phyloP scores from a whole-genome alignment of 2,329 filamentous ascomycete genomes.

The Aspergillus sp. region DNA sequence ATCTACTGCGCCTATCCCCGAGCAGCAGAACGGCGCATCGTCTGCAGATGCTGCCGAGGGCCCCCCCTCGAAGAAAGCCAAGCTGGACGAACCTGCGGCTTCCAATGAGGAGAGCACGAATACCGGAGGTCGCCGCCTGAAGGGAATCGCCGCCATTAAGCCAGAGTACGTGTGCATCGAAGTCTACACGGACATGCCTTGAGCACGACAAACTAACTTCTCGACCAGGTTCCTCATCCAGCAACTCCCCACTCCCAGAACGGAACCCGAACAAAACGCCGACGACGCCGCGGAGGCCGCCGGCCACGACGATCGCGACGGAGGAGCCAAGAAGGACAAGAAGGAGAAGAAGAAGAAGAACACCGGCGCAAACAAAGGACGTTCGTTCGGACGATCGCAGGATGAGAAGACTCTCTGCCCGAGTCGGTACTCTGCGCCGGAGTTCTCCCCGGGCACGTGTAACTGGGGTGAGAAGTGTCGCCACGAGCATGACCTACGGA shows the following conservation, averaged over 20 bases:
- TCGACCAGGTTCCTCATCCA: constrained; percentile 33
- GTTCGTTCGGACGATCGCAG: constrained; percentile 75
- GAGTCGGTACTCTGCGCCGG: constrained; percentile 67
- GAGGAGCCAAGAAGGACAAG: constrained; percentile 33
- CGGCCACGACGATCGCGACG: constrained; percentile 42
- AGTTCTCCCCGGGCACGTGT: constrained; percentile 78
- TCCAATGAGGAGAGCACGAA: constrained; percentile 25
- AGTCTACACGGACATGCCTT: background rate
- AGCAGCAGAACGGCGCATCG: constrained; percentile 22
- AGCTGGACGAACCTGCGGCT: constrained; percentile 44
- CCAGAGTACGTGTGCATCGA: constrained; percentile 57
- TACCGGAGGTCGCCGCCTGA: constrained; percentile 38
- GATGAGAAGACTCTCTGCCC: constrained; percentile 78
- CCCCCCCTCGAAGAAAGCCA: constrained; percentile 61
- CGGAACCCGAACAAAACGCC: constrained; percentile 38
- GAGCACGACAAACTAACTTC: background rate
- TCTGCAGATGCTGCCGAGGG: constrained; percentile 34
- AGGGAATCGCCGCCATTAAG: constrained; percentile 70
- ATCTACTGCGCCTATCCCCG: constrained; percentile 20
- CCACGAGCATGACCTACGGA: constrained; percentile 78
- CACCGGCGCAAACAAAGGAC: constrained; percentile 77
- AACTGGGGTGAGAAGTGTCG: constrained; percentile 78
- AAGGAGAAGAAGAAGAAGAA: constrained; percentile 59
- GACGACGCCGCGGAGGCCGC: constrained; percentile 63
- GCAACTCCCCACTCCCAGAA: constrained; percentile 17